Base-by-base conservation (phyloP, 306 rosid species). In the Quercus mongolica region DNA sequence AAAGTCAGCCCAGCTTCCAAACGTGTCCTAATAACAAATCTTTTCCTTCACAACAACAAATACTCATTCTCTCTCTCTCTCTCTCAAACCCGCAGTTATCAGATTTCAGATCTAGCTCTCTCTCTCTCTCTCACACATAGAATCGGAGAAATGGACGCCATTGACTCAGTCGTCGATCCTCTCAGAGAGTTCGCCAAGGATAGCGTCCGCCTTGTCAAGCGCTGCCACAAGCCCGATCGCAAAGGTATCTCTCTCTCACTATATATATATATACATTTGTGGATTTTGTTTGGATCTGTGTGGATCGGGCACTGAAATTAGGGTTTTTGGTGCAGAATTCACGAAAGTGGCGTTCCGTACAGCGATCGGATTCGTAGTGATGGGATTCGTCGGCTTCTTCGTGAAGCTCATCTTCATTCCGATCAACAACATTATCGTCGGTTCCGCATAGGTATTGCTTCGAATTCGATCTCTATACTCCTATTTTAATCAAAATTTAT, bases 341-440 rank as follows among this genome's bases (percentile, higher is more conserved):
- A 69, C 81, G 18, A 78, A 78, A 26, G 81, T 78, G 69, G 81
- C 81, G 9, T 19, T 78, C 46, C 81, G 81, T 19, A 78, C 81
- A 25, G 81, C 81, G 56, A 78, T 70, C 28, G 81, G 77, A 20
- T 79, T 79, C 63, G 82, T 79, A 4, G 82, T 79, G 21, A 79
- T 79, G 82, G 82, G 82, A 19, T 79, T 79, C 31, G 82, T 79
- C 41, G 82, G 82, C 3, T 79, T 79, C 61, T 79, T 79, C 78
- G 82, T 79, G 73, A 79, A 79, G 82, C 20, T 79, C 20, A 79
- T 79, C 41, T 79, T 72, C 73, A 79, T 79, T 49, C 82, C 82
- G 35, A 79, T 79, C 71, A 79, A 79, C 72, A 79, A 79, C 31
- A 79, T 79, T 46, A 79, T 79, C 52, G 82, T 79, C 4, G 78